Percentiles rank a stretch among this genome's conserved stretches.
phyloP scores from a whole-genome alignment of 1,284 basidiomycete species.

The Cutaneotrichosporon dermatis region DNA sequence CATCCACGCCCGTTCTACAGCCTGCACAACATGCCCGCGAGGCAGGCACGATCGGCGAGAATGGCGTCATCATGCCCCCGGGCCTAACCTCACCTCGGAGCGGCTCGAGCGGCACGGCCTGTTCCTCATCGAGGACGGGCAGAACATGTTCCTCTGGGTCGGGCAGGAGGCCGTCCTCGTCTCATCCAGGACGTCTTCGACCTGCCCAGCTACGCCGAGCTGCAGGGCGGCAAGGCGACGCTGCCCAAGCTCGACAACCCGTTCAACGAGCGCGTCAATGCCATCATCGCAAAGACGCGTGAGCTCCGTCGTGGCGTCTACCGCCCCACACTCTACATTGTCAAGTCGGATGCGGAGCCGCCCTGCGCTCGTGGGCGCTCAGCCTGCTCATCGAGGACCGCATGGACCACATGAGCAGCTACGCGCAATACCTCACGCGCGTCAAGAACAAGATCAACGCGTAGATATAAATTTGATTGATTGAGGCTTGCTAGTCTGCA shows the following conservation, averaged over 20 bases:
- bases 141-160: constrained; percentile 96
- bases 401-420: constrained; percentile 88
- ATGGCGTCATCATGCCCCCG: constrained; percentile 42
- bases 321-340: constrained; percentile 90
- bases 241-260: constrained; percentile 83
- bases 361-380: constrained; percentile 88
- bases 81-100: constrained; percentile 87
- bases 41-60: constrained; percentile 45
- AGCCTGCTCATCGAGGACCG: constrained; percentile 93
- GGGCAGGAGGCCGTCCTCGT: constrained; percentile 95
- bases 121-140: constrained; percentile 95
- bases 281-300: constrained; percentile 85
- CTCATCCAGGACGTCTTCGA: constrained; percentile 92
- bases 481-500: no score
- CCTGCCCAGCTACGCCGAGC: constrained; percentile 76
- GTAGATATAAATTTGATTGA: no score
- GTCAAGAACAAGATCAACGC: constrained; percentile 60
- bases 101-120: constrained; percentile 90
- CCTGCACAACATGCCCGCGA: constrained; percentile 79
- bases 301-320: constrained; percentile 78
- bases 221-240: constrained; percentile 89
- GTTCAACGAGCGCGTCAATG: constrained; percentile 90
- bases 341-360: constrained; percentile 96
- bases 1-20: constrained; percentile 93
- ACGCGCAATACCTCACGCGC: constrained; percentile 82